Evolutionary conservation across 2,329 filamentous ascomycete species (phyloP).

Genomic region (Beauveria pseudobassiana): DNA sequence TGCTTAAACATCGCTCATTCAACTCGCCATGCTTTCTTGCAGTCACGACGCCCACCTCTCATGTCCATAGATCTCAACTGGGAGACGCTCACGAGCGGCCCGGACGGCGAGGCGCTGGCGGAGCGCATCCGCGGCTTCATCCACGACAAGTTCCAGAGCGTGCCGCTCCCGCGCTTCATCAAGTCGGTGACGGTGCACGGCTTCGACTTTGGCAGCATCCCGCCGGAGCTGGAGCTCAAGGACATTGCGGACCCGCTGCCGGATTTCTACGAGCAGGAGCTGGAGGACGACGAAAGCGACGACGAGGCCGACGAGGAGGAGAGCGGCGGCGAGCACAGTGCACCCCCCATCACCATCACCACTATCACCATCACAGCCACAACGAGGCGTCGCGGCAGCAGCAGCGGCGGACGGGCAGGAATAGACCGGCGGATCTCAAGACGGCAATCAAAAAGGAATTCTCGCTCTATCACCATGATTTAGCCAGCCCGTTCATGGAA

Average conservation of each 20-base stretch:
- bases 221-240: constrained; percentile 84
- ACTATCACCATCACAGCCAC: background rate
- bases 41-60: background rate
- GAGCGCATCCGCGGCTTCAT: constrained; percentile 87
- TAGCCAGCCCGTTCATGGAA: constrained; percentile 50
- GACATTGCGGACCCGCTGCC: constrained; percentile 93
- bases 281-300: constrained; percentile 43
- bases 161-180: constrained; percentile 89
- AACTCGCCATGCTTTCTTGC: background rate
- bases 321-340: constrained; percentile 6
- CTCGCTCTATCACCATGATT: constrained; percentile 29
- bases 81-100: constrained; percentile 82
- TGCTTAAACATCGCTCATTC: background rate
- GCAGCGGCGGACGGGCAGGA: constrained; percentile 15
- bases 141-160: constrained; percentile 89
- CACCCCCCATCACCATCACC: constrained; percentile 22
- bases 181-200: constrained; percentile 90
- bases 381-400: background rate
- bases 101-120: constrained; percentile 78
- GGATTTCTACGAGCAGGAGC: constrained; percentile 88
- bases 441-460: constrained; percentile 27
- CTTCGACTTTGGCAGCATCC: constrained; percentile 81
- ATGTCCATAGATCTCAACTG: constrained; percentile 99
- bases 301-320: constrained; percentile 9
- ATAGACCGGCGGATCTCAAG: constrained; percentile 21